A percentile compares a stretch with the other conserved stretches of the same genome.
Evolutionary conservation across 805 yeast genomes (phyloP).

Genomic region (Starmerella riodocensis): DNA sequence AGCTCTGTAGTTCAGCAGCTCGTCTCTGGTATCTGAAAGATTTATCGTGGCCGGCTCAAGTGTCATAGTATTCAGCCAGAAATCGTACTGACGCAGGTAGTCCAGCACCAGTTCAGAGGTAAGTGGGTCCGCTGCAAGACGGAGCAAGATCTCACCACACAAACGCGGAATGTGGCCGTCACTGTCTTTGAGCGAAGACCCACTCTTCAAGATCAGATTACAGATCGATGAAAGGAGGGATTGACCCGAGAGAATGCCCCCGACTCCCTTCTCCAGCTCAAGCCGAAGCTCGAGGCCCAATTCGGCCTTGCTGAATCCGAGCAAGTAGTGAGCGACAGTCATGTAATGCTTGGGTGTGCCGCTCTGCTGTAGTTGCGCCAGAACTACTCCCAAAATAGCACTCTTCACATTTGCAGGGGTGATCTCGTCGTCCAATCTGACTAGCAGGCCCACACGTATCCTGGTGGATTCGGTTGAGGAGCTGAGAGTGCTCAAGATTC

Average conservation of each 20-base stretch:
- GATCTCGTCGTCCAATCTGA: constrained; percentile 38
- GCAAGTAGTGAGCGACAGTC: constrained; percentile 56
- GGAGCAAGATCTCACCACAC: constrained; percentile 45
- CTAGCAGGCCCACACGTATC: constrained; percentile 58
- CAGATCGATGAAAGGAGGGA: constrained; percentile 48
- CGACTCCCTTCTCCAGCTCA: constrained; percentile 33
- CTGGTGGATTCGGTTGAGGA: constrained; percentile 67
- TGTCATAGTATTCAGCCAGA: constrained; percentile 40
- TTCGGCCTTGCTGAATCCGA: constrained; percentile 50
- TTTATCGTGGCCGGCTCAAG: constrained; percentile 22
- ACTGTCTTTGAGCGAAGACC: constrained; percentile 33
- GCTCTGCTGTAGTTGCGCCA: constrained; percentile 31
- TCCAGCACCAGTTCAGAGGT: constrained; percentile 41
- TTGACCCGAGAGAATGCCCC: constrained; percentile 41
- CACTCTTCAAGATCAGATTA: constrained; percentile 36
- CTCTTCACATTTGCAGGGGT: constrained; percentile 33
- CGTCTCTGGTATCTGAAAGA: background rate
- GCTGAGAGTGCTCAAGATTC: constrained; percentile 56
- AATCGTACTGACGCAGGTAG: constrained; percentile 38
- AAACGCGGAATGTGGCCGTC: constrained; percentile 31
- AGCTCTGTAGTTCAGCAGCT: constrained; percentile 50
- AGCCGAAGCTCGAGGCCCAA: constrained; percentile 34
- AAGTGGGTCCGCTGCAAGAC: constrained; percentile 43
- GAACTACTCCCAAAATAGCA: constrained; percentile 46
- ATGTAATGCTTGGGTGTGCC: constrained; percentile 30